Conservation (phyloP, 1,284 basidiomycete genomes). For the Trichosporon sp. region DNA sequence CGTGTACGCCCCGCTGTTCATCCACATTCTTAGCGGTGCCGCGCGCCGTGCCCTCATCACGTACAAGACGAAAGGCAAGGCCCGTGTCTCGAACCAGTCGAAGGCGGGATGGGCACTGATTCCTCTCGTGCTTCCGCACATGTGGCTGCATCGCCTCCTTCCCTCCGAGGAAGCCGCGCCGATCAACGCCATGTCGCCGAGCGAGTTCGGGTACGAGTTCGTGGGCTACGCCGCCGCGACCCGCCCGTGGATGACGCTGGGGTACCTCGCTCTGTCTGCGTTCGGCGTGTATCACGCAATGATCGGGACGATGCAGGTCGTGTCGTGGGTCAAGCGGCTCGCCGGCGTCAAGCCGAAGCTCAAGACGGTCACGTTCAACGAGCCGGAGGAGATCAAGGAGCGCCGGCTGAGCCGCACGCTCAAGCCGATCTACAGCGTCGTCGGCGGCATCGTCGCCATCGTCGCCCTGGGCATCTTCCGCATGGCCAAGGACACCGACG, state of each 20-base stretch:
- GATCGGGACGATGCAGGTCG: slow-evolving; percentile 38
- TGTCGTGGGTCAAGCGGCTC: slow-evolving; percentile 30
- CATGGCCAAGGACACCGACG: slow-evolving; percentile 26
- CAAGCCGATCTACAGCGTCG: not conserved
- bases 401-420: not conserved
- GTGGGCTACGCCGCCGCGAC: slow-evolving; percentile 34
- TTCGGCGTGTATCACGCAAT: slow-evolving; percentile 30
- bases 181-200: slow-evolving; percentile 32
- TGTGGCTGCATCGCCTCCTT: slow-evolving; percentile 37
- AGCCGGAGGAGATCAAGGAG: slow-evolving; percentile 5
- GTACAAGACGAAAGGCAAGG: slow-evolving; percentile 9
- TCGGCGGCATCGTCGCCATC: slow-evolving; percentile 23
- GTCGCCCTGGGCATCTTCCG: slow-evolving; percentile 32
- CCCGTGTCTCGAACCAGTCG: slow-evolving; percentile 20
- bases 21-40: slow-evolving; percentile 35
- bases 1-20: slow-evolving; percentile 33
- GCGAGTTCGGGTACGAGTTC: slow-evolving; percentile 44
- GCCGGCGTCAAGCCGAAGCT: not conserved
- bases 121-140: slow-evolving; percentile 29
- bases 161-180: slow-evolving; percentile 29
- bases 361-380: not conserved
- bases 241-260: slow-evolving; percentile 22
- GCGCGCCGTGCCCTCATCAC: slow-evolving; percentile 26
- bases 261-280: slow-evolving; percentile 28
- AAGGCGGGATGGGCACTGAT: slow-evolving; percentile 32